Conservation (phyloP, 2,329 filamentous ascomycete genomes). For the Epichloe aotearoae region DNA sequence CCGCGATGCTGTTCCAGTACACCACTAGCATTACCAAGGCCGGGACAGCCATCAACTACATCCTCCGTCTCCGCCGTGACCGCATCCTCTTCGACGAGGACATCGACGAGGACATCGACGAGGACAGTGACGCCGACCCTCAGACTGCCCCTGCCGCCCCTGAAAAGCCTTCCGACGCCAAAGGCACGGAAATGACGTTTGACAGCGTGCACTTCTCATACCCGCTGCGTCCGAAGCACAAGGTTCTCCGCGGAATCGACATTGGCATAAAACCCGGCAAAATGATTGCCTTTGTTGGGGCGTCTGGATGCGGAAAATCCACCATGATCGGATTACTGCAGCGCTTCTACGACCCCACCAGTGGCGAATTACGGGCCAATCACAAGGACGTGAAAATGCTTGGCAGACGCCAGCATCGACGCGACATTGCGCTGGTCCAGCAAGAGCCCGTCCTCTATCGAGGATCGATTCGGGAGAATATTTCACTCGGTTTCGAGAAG, state of each 20-base stretch:
- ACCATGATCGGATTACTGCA: conserved; percentile 42
- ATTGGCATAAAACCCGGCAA: conserved; percentile 30
- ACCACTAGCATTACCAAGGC: conserved; percentile 39
- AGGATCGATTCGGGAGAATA: conserved; percentile 42
- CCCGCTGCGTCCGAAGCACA: conserved; percentile 25
- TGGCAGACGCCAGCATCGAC: conserved; percentile 19
- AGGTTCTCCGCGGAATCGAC: conserved; percentile 25
- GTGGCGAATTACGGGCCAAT: conserved; percentile 18
- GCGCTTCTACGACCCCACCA: conserved; percentile 27
- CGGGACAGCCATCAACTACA: conserved; percentile 32
- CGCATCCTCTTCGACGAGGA: conserved; percentile 13
- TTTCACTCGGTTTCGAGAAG: conserved; percentile 32
- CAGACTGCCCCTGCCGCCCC: neutral
- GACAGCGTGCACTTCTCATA: conserved; percentile 44
- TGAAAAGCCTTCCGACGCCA: conserved; percentile 1
- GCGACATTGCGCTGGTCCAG: conserved; percentile 25
- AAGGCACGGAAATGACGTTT: conserved; percentile 30
- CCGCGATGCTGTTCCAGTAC: conserved; percentile 30
- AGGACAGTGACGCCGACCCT: conserved; percentile 11
- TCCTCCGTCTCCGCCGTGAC: conserved; percentile 26
- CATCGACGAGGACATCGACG: conserved; percentile 11
- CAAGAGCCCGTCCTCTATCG: conserved; percentile 30
- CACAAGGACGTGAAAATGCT: conserved; percentile 16
- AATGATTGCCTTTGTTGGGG: conserved; percentile 42
- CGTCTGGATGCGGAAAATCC: conserved; percentile 46